Base-by-base conservation (phyloP, 192 early-diverging fungal genomes). In the Funneliformis geosporum region DNA sequence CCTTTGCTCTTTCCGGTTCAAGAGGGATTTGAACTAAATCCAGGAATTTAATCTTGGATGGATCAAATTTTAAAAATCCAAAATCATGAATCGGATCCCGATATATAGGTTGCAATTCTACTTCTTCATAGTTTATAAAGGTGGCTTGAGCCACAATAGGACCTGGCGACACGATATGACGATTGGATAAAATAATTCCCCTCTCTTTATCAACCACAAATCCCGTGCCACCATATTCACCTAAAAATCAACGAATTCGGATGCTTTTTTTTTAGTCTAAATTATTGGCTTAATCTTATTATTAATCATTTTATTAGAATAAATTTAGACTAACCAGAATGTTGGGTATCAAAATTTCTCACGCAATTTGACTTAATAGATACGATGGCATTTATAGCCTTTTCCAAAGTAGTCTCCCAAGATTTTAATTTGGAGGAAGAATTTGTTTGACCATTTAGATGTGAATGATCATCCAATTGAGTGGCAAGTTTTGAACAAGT, bases 41-140 rank as follows among this genome's bases (percentile, higher is more conserved):
- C 89, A 93, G 93, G 78, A 91, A 91, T 70, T 92, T 89, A 65
- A 95, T 83, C 74, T 90, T 84, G 23, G 79, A 76, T 8, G 89
- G 91, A 76, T 95, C 91, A 67, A 93, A 95, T 83, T 89, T 85
- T 76, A 94, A 85, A 76, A 95, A 93, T 8, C 93, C 93, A 92
- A 94, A 95, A 85, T 95, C 94, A 81, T 95, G 94, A 55, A 95
- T 86, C 1, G 94, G 94, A 73, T 95, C 94, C 59, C 93, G 90
- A 78, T 94, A 95, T 38, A 95, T 87, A 4, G 91, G 90, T 33
- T 86, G 84, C 39, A 93, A 84, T 43, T 89, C 89, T 33, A 94
- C 91, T 68, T 93, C 93, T 82, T 95, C 93, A 73, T 92, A 90
- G 79, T 95, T 91, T 79, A 88, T 87, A 80, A 93, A 88, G 6